Conservation (phyloP, 176 grass and related monocot genomes). For the Poa annua region DNA sequence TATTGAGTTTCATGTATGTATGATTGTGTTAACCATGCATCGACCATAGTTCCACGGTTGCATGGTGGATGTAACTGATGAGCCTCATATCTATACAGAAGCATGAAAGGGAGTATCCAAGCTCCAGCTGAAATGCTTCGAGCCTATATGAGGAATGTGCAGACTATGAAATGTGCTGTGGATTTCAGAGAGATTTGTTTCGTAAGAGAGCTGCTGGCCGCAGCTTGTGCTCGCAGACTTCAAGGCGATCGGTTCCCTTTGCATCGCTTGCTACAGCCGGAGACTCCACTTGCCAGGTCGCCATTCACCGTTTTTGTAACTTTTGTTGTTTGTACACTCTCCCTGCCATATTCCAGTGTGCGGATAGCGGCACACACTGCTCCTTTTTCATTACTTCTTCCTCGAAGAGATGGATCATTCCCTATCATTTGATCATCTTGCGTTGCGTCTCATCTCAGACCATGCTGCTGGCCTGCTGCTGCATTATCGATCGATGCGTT, state of each 20-base stretch:
- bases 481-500: too few relatives aligned
- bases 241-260: neutral
- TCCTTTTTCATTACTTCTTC: constrained; percentile 30
- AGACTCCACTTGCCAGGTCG: constrained; percentile 17
- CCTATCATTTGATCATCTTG: neutral
- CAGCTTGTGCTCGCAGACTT: constrained; percentile 11
- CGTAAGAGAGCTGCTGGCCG: constrained; percentile 23
- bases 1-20: neutral
- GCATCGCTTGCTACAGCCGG: constrained; percentile 32
- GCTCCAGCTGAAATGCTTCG: neutral
- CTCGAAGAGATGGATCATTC: constrained; percentile 37
- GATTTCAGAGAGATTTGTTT: constrained; percentile 13
- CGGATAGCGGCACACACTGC: constrained; percentile 28
- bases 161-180: neutral
- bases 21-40: neutral
- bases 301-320: neutral
- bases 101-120: neutral
- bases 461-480: too few relatives aligned
- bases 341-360: neutral
- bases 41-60: neutral
- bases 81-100: too few relatives aligned
- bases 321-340: constrained; percentile 4
- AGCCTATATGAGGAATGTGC: neutral
- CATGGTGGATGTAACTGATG: neutral
- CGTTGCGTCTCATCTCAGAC: neutral